phyloP scores from a whole-genome alignment of 305 asterid genomes.

The Euphrasia arctica region DNA sequence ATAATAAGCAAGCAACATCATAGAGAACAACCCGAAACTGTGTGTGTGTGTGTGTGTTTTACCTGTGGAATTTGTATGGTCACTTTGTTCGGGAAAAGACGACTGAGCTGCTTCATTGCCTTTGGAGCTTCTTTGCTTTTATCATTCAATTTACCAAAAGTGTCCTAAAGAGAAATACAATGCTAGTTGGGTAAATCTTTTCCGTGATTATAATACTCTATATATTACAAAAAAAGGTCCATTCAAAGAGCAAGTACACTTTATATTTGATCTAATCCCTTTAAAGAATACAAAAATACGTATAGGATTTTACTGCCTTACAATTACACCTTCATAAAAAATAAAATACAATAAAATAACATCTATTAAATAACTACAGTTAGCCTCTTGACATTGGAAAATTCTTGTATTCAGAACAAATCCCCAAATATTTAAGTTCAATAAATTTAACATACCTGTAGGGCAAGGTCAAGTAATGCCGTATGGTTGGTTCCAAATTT shows the following conservation, averaged over 20 bases:
- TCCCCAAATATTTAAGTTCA: neutral
- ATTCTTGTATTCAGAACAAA: no score
- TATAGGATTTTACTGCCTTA: no score
- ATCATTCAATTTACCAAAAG: conserved; percentile 63
- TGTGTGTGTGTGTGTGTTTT: conserved; percentile 5
- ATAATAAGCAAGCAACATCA: conserved; percentile 18
- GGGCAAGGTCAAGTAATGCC: conserved; percentile 62
- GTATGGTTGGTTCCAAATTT: conserved; percentile 71
- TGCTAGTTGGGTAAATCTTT: neutral
- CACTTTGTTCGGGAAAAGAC: conserved; percentile 93
- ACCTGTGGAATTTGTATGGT: conserved; percentile 86
- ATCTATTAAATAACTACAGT: no score
- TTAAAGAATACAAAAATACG: no score
- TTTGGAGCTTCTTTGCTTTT: conserved; percentile 73
- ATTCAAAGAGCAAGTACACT: no score
- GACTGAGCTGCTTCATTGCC: conserved; percentile 65
- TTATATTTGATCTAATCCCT: no score
- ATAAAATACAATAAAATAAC: no score
- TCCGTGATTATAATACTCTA: no score
- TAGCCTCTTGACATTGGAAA: no score
- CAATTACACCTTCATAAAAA: no score
- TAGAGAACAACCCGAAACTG: conserved; percentile 19
- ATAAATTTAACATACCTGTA: conserved; percentile 45
- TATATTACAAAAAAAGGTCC: no score
- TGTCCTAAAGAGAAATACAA: conserved; percentile 44